Evolutionary conservation across 1,139 yeast genomes (phyloP), one percentile per base, ranked within the genome.

Genomic region (Meyerozyma smithsonii): DNA sequence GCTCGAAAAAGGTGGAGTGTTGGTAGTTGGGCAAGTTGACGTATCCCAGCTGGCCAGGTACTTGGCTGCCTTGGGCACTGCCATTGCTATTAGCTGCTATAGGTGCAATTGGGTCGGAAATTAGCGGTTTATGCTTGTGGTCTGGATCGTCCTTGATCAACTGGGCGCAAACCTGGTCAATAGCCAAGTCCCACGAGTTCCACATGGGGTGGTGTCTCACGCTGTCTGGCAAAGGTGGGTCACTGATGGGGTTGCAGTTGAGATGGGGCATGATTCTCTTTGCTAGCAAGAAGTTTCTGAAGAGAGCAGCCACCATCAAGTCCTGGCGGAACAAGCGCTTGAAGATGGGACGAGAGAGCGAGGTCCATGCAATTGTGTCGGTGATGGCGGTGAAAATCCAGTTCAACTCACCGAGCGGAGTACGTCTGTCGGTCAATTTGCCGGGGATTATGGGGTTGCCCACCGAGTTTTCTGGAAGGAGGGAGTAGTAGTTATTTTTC

Each of bases 361-460:
- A 78, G 0, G 96, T 88, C 97, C 98, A 94, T 4, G 98, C 98
- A 45, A 92, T 92, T 0, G 97, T 92, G 61, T 92, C 99, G 3
- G 98, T 92, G 32, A 92, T 89, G 4, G 98, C 97, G 1, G 97
- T 94, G 61, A 92, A 92, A 28, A 92, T 92, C 97, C 98, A 94
- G 57, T 89, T 89, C 43, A 92, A 72, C 58, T 94, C 98, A 19
- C 98, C 99, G 34, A 92, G 64, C 0, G 98, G 97, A 0, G 98
- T 94, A 48, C 96, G 72, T 53, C 98, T 74, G 57, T 92, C 97
- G 3, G 96, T 85, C 38, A 89, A 66, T 48, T 86, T 84, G 1
- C 98, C 98, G 0, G 97, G 97, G 17, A 89, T 84, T 15, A 76
- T 70, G 23, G 84, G 83, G 50, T 77, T 80, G 1, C 84, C 85